Evolutionary conservation across 768 basidiomycete species (phyloP).

Genomic region (Arthromyces matolae): DNA sequence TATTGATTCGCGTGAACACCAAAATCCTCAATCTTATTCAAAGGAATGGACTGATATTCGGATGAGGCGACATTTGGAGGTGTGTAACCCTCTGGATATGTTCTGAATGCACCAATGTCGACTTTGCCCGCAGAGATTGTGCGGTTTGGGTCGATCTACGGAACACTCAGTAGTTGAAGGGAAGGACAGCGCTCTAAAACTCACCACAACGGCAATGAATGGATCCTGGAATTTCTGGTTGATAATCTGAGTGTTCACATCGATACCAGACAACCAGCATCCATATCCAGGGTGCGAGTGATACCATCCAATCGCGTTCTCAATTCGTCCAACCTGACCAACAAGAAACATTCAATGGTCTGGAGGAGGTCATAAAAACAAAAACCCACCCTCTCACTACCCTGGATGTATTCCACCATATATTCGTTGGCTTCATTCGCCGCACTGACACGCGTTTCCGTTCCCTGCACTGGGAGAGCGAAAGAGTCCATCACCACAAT

Average conservation of each 20-base stretch:
- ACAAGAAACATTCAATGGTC: not conserved
- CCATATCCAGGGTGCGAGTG: slow-evolving; percentile 99
- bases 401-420: slow-evolving; percentile 91
- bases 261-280: slow-evolving; percentile 98
- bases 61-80: slow-evolving; percentile 68
- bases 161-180: not conserved
- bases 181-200: slow-evolving; percentile 24
- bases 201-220: slow-evolving; percentile 92
- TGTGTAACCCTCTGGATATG: slow-evolving; percentile 93
- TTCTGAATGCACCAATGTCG: slow-evolving; percentile 98
- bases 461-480: slow-evolving; percentile 95
- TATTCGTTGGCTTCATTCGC: slow-evolving; percentile 95
- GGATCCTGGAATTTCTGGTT: slow-evolving; percentile 96
- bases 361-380: not conserved
- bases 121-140: slow-evolving; percentile 98
- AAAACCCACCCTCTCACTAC: slow-evolving; percentile 66
- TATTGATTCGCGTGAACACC: slow-evolving; percentile 97
- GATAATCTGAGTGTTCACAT: slow-evolving; percentile 93
- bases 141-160: slow-evolving; percentile 93
- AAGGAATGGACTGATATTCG: slow-evolving; percentile 94
- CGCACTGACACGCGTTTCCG: slow-evolving; percentile 97
- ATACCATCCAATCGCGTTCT: slow-evolving; percentile 95
- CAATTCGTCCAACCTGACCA: slow-evolving; percentile 70
- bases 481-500: slow-evolving; percentile 94
- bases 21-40: slow-evolving; percentile 98